A percentile compares a stretch with the other conserved stretches of the same genome.
phyloP scores from a whole-genome alignment of 1,139 yeast genomes.

The Zhuliangozyma blackwelliae region DNA sequence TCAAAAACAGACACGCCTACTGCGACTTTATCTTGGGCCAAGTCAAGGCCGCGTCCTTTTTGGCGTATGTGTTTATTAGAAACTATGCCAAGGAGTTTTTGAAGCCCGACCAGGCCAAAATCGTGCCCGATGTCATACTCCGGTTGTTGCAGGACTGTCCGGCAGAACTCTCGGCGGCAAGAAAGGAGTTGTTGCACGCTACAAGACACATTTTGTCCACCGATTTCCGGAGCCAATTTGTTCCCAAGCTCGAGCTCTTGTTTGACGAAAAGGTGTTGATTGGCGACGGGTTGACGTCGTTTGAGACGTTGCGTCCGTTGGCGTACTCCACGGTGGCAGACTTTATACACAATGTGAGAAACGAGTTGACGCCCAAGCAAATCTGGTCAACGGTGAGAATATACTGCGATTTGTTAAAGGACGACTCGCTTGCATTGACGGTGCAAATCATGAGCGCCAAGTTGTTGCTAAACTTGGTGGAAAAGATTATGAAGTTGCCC shows the following conservation, averaged over 20 bases:
- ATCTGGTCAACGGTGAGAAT: slow-evolving; percentile 85
- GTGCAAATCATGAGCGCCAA: slow-evolving; percentile 98
- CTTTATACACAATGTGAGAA: slow-evolving; percentile 86
- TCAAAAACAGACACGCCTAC: slow-evolving; percentile 72
- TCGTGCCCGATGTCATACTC: slow-evolving; percentile 83
- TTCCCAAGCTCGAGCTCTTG: slow-evolving; percentile 79
- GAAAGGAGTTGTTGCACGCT: slow-evolving; percentile 91
- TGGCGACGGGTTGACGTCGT: slow-evolving; percentile 90
- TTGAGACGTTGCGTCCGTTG: slow-evolving; percentile 80
- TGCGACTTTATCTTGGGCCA: slow-evolving; percentile 93
- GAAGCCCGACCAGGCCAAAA: slow-evolving; percentile 56
- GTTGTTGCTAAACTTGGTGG: slow-evolving; percentile 79
- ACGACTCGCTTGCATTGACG: slow-evolving; percentile 77
- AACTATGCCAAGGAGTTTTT: slow-evolving; percentile 71
- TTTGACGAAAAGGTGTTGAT: slow-evolving; percentile 84
- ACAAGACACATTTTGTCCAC: slow-evolving; percentile 92
- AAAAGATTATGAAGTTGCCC: slow-evolving; percentile 78
- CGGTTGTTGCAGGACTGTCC: slow-evolving; percentile 93
- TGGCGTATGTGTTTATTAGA: slow-evolving; percentile 87
- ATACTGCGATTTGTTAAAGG: slow-evolving; percentile 78
- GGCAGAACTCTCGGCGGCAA: slow-evolving; percentile 86
- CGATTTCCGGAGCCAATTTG: slow-evolving; percentile 73
- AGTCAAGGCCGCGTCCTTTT: slow-evolving; percentile 91
- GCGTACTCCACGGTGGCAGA: slow-evolving; percentile 97
- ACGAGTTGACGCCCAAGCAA: slow-evolving; percentile 77